Conservation (phyloP, 306 rosid species). For the Erythrophleum fordii region DNA sequence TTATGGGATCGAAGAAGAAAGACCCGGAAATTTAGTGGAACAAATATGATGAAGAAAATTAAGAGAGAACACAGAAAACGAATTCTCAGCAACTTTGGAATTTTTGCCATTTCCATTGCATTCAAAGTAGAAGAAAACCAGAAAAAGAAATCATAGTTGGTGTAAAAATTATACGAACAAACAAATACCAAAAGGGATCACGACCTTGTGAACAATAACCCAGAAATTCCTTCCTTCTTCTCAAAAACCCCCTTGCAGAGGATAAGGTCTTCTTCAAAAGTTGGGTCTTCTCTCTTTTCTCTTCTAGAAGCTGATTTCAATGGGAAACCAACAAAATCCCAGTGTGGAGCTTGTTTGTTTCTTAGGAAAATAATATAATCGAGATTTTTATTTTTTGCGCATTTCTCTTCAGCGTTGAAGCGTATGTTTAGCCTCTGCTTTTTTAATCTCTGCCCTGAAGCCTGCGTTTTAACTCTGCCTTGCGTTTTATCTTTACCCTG, state of each 20-base stretch:
- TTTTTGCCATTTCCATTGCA: slow-evolving; percentile 66
- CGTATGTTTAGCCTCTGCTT: no score
- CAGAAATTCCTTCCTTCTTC: slow-evolving; percentile 6
- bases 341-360: background rate
- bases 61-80: background rate
- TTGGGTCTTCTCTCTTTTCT: background rate
- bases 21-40: slow-evolving; percentile 37
- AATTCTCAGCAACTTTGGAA: slow-evolving; percentile 65
- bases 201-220: slow-evolving; percentile 11
- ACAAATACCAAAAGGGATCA: background rate
- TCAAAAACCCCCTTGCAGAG: slow-evolving; percentile 24
- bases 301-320: slow-evolving; percentile 22
- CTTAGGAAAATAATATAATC: background rate
- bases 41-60: slow-evolving; percentile 4
- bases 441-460: no score
- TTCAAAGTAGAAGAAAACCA: background rate
- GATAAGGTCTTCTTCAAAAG: slow-evolving; percentile 10
- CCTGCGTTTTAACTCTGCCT: no score
- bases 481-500: no score
- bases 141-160: slow-evolving; percentile 13
- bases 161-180: background rate
- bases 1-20: background rate
- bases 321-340: background rate
- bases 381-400: no score
- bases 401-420: no score